Evolutionary conservation across 2,329 filamentous ascomycete species (phyloP), one percentile per base, ranked within the genome.

Genomic region (Falciphora oryzae): DNA sequence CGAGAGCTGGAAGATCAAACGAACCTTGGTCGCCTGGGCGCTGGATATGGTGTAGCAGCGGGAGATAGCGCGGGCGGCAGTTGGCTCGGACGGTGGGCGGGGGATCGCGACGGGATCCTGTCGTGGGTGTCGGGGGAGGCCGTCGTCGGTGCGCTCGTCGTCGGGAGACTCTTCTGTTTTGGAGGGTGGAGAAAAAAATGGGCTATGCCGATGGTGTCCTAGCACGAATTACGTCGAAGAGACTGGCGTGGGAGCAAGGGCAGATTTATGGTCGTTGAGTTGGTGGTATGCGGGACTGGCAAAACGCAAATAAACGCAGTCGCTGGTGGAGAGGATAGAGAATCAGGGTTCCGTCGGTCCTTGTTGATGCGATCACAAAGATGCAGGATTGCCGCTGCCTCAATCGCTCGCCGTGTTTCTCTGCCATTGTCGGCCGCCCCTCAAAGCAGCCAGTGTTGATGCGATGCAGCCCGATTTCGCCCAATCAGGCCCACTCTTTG

Each of bases 401-500:
- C 44, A 53, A 53, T 8, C 44, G 11, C 11, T 32, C 5, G 22
- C 22, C 18, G 22, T n/a, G 18, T 25, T 53, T 53, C 44, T 53
- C 38, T 53, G n/a, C 44, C 44, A 11, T 53, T 25, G 18, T 22
- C 44, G 44, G n/a, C 44, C 44, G 44, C 44, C 44, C 44, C 44
- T 53, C 22, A 25, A 53, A 22, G 44, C 44, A 25, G 44, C 32
- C 44, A 53, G 44, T 58, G 57, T 58, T 58, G 57, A 58, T 58
- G 57, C 25, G 57, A 58, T 27, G 13, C 14, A 28, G 62, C 62
- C 38, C 27, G 50, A 62, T 56, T 35, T 27, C 29, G 61, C 61
- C 62, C 62, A 63, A 63, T 57, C 62, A 63, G 53, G 14, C 25
- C 29, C 62, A 57, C 31, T 35, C 18, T 13, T 31, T 18, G 44